These are phyloP conservation scores for Diaporthe citri DNA, from an alignment of 2,329 filamentous ascomycete genomes.

Conservation along the genomic window DNA sequence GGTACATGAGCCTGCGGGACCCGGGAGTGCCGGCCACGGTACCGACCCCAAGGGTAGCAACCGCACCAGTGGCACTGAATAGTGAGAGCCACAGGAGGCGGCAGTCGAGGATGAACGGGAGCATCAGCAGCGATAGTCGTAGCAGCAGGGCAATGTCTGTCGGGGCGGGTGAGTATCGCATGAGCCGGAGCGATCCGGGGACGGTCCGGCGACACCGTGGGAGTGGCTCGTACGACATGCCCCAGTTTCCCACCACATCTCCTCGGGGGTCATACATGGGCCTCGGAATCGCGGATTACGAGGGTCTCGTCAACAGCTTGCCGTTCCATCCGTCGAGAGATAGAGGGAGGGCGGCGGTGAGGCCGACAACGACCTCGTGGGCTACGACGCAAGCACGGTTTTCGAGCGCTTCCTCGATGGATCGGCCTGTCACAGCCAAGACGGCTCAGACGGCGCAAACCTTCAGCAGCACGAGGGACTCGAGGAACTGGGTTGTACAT, in stretches of 20 bases:
- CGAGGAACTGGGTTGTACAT: slow-evolving; percentile 23
- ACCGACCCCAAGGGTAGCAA: slow-evolving; percentile 7
- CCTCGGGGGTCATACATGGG: slow-evolving; percentile 41
- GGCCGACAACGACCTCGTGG: slow-evolving; percentile 40
- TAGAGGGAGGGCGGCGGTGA: neutral
- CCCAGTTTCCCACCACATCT: neutral
- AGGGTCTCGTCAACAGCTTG: slow-evolving; percentile 50
- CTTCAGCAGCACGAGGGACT: neutral
- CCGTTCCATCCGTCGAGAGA: slow-evolving; percentile 55
- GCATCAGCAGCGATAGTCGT: slow-evolving; percentile 1
- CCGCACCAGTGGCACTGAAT: slow-evolving; percentile 18
- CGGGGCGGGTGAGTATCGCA: neutral
- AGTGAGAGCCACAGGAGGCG: slow-evolving; percentile 34
- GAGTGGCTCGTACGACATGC: neutral
- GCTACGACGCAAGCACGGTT: slow-evolving; percentile 38
- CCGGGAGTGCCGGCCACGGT: neutral
- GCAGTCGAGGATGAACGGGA: slow-evolving; percentile 31
- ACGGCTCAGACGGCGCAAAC: slow-evolving; percentile 20
- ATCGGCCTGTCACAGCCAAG: slow-evolving; percentile 29
- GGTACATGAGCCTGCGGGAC: slow-evolving; percentile 31
- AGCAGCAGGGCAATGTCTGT: slow-evolving; percentile 19
- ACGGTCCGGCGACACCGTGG: slow-evolving; percentile 8
- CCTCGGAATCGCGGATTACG: slow-evolving; percentile 49
- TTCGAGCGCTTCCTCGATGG: neutral
- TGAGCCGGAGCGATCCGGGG: neutral